Percentiles rank a stretch among this genome's conserved stretches.
These are phyloP conservation scores for Neoarthrinium moseri DNA, from an alignment of 2,329 filamentous ascomycete species.

Conservation along the genomic window DNA sequence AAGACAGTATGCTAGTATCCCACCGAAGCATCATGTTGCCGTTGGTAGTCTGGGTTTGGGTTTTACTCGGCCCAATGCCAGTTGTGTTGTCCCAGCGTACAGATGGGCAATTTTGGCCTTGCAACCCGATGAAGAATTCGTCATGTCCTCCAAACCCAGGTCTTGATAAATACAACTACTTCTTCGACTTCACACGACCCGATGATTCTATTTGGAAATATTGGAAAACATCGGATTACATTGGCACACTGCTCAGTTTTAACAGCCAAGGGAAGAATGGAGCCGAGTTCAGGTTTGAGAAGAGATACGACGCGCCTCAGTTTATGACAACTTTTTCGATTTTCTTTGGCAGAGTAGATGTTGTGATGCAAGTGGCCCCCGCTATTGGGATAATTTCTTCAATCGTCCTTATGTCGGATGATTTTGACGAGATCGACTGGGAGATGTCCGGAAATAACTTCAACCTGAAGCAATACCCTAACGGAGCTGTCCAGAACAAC, in stretches of 20 bases:
- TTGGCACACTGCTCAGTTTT: constrained; percentile 25
- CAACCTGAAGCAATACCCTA: constrained; percentile 24
- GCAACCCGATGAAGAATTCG: constrained; percentile 23
- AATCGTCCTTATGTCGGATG: constrained; percentile 26
- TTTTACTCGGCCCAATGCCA: no score
- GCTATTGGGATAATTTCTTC: constrained; percentile 28
- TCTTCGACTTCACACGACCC: constrained; percentile 30
- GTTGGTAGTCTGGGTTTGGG: no score
- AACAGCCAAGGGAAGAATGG: constrained; percentile 17
- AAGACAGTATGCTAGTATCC: no score
- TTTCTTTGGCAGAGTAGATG: constrained; percentile 28
- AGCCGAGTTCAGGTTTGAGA: constrained; percentile 27
- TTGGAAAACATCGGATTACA: constrained; percentile 24
- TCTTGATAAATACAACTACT: constrained; percentile 19
- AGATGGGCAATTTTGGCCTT: constrained; percentile 11
- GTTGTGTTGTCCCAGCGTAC: constrained; percentile 1
- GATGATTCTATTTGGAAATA: constrained; percentile 14
- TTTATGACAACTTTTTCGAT: constrained; percentile 32
- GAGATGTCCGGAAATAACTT: constrained; percentile 31
- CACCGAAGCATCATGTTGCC: no score
- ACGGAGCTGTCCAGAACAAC: constrained; percentile 25
- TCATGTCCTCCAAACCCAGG: constrained; percentile 25
- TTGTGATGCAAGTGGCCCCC: constrained; percentile 29
- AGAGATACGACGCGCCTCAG: constrained; percentile 26
- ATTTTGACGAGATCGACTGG: constrained; percentile 30